Conservation (phyloP, 192 early-diverging fungal species). For the Entomortierella parvispora region DNA sequence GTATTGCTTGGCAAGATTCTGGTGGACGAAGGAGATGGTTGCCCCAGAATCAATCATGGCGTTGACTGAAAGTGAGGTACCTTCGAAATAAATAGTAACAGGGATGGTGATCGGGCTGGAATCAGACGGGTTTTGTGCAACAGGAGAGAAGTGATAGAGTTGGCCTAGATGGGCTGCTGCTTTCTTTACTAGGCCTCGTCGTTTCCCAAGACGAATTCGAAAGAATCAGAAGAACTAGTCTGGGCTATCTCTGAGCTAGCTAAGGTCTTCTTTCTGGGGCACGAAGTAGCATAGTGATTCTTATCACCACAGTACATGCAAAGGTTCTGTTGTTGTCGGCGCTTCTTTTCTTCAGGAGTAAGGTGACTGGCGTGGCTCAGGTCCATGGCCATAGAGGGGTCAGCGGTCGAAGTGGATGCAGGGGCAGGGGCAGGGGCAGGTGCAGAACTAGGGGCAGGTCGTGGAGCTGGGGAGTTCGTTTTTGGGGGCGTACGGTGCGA, state of each 20-base stretch:
- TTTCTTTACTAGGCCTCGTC: slow-evolving; percentile 8
- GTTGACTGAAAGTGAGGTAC: neutral
- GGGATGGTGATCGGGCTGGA: slow-evolving; percentile 4
- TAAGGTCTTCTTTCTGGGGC: too few relatives aligned
- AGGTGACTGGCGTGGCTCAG: neutral
- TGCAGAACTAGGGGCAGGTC: neutral
- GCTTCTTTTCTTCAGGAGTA: too few relatives aligned
- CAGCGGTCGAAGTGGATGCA: too few relatives aligned
- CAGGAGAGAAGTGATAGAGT: slow-evolving; percentile 1
- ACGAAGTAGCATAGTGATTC: too few relatives aligned
- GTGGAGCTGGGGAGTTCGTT: neutral
- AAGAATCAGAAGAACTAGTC: neutral
- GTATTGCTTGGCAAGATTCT: slow-evolving; percentile 5
- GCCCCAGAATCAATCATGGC: slow-evolving; percentile 10
- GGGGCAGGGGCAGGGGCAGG: neutral
- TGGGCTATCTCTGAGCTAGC: too few relatives aligned
- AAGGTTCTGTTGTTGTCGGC: too few relatives aligned
- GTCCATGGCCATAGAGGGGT: slow-evolving; percentile 12
- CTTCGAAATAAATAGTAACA: neutral
- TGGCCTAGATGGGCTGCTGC: slow-evolving; percentile 6
- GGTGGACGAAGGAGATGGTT: slow-evolving; percentile 1
- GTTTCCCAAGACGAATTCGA: slow-evolving; percentile 2
- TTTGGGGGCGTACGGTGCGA: neutral
- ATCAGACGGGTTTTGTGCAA: neutral
- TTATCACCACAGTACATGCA: too few relatives aligned